These are phyloP conservation scores for Mallotus repandus DNA, from an alignment of 441 rosid species.

Conservation along the genomic window DNA sequence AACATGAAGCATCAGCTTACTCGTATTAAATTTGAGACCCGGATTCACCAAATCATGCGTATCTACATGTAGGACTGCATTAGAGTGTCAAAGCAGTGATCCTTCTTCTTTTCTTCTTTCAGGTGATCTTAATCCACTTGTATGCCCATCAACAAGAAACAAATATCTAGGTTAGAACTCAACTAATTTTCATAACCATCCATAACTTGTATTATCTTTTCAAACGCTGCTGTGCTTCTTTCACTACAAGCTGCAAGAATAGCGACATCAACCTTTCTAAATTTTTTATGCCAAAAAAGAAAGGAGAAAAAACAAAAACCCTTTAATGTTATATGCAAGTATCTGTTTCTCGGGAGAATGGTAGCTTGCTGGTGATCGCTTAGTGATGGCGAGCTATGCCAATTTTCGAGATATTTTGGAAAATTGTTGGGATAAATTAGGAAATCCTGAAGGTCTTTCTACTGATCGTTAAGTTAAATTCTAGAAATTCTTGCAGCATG, in stretches of 20 bases:
- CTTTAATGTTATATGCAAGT: background rate
- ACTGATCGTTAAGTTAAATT: too few relatives aligned
- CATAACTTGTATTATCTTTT: background rate
- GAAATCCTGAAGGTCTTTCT: background rate
- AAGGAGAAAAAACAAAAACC: too few relatives aligned
- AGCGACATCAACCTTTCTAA: background rate
- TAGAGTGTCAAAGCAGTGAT: too few relatives aligned
- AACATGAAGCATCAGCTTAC: too few relatives aligned
- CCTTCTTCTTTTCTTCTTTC: too few relatives aligned
- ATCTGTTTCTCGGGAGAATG: too few relatives aligned
- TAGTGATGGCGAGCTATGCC: too few relatives aligned
- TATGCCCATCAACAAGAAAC: background rate
- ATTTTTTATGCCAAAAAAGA: background rate
- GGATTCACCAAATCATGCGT: too few relatives aligned
- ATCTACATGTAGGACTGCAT: too few relatives aligned
- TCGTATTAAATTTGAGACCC: too few relatives aligned
- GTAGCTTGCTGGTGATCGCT: too few relatives aligned
- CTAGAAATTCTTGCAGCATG: background rate
- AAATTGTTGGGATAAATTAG: background rate
- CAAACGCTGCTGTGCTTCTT: background rate
- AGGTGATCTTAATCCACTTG: background rate
- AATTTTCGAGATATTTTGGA: too few relatives aligned
- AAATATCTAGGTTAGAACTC: background rate
- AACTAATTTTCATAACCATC: background rate
- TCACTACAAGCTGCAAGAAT: conserved; percentile 11